These are phyloP conservation scores for Bipolaris zeicola DNA, from an alignment of 2,329 filamentous ascomycete species.

Conservation along the genomic window DNA sequence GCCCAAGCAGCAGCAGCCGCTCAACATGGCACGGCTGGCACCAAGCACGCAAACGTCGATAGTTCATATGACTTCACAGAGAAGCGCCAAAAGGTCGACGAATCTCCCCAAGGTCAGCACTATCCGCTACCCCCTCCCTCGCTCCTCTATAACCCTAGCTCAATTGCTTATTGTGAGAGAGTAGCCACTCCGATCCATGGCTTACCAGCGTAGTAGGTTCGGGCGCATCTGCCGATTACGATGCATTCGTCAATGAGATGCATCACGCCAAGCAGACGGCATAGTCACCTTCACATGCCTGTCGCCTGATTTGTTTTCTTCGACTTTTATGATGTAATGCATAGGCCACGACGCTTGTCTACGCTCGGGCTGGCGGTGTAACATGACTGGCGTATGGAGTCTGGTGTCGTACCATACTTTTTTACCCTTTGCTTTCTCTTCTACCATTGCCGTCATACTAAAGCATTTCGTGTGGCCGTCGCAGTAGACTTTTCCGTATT, in stretches of 20 bases:
- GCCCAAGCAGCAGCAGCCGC: slow-evolving; percentile 45
- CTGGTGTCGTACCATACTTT: slow-evolving; percentile 3
- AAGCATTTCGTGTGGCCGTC: not conserved
- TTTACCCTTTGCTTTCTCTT: not conserved
- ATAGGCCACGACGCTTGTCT: slow-evolving; percentile 24
- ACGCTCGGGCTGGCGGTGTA: slow-evolving; percentile 20
- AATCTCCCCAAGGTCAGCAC: slow-evolving; percentile 44
- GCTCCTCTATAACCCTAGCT: slow-evolving; percentile 21
- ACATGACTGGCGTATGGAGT: slow-evolving; percentile 24
- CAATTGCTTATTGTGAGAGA: slow-evolving; percentile 40
- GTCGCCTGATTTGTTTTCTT: slow-evolving; percentile 1
- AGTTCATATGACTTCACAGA: slow-evolving; percentile 42
- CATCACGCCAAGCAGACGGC: slow-evolving; percentile 24
- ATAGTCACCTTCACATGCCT: slow-evolving; percentile 1
- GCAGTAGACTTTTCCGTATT: not conserved
- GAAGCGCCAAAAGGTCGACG: slow-evolving; percentile 45
- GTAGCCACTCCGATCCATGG: slow-evolving; percentile 35
- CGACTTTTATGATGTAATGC: slow-evolving; percentile 24
- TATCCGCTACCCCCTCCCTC: slow-evolving; percentile 19
- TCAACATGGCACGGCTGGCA: slow-evolving; percentile 39
- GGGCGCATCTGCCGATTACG: slow-evolving; percentile 21
- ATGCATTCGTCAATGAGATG: slow-evolving; percentile 27
- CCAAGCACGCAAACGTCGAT: slow-evolving; percentile 43
- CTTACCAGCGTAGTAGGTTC: slow-evolving; percentile 32
- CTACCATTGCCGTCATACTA: not conserved